A percentile compares a stretch with the other conserved stretches of the same genome.
Evolutionary conservation across 75 land plant species (phyloP).

Genomic region (Pinus tabuliformis): DNA sequence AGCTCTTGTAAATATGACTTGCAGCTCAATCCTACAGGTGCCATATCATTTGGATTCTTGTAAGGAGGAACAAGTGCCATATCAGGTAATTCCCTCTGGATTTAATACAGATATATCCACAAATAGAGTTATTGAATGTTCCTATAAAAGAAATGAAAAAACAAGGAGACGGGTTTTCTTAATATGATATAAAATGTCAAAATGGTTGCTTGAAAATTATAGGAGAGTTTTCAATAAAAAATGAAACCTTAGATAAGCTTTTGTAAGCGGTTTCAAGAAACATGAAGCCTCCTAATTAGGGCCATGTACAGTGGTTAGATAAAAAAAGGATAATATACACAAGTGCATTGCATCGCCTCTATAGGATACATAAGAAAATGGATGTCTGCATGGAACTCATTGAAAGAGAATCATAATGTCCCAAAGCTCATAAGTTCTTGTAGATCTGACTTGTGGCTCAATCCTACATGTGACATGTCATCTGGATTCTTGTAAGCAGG

Average conservation of each 20-base stretch:
- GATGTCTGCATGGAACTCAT: neutral
- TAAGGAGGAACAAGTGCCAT: too few species aligned
- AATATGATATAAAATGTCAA: neutral
- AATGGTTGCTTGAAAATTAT: neutral
- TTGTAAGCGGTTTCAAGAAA: neutral
- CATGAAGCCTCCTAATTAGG: neutral
- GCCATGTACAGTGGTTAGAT: neutral
- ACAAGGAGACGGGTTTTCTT: too few species aligned
- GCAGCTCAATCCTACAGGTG: neutral
- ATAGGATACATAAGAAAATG: neutral
- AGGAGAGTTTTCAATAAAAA: neutral
- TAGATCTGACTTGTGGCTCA: neutral
- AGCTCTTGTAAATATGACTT: neutral
- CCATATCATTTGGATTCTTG: neutral
- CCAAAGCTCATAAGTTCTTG: neutral
- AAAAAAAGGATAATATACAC: neutral
- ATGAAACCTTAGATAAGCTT: neutral
- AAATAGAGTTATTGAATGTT: neutral
- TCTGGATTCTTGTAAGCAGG: neutral
- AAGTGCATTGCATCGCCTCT: neutral
- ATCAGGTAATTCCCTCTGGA: neutral
- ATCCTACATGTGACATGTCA: neutral
- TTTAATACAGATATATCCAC: too few species aligned
- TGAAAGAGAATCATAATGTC: neutral
- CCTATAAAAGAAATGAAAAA: neutral